Evolutionary conservation across 2,329 filamentous ascomycete genomes (phyloP), one percentile per base, ranked within the genome.

Genomic region (Talaromyces pinophilus): DNA sequence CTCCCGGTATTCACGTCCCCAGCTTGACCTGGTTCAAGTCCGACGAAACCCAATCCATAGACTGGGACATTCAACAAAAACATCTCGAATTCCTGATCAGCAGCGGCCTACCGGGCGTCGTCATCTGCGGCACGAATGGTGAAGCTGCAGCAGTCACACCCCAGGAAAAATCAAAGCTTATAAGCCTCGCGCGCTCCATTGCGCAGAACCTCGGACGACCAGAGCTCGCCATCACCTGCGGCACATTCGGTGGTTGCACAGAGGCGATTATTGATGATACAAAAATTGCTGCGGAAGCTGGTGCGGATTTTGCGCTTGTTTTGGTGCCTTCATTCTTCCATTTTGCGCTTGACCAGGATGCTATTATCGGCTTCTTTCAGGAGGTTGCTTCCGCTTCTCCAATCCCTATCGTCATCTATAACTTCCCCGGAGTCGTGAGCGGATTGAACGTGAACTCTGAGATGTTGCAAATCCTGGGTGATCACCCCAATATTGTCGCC

Each of bases 261-360:
- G 74, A 76, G 48, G 77, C 80, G 52, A 77, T 81, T 10, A 78
- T 83, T 76, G 82, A 87, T 68, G 82, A 88, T 65, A 92, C 88
- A 76, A 78, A 82, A 63, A 87, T 91, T 70, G 90, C 89, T 10
- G 85, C 85, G 72, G 81, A 84, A 54, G 84, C 86, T 61, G 91
- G 90, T 64, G 90, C 88, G 68, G 88, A 92, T 78, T 91, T 89
- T 73, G 90, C 89, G 10, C 83, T 93, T 60, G 85, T 92, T 15
- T 82, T 93, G 54, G 89, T 90, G 17, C 90, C 90, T 5, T 86
- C 86, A 42, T 92, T 92, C 79, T 92, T 92, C 79, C 85, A 87
- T 55, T 77, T 85, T n/a, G 81, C 91, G 33, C 88, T 91, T 76
- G 85, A 85, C 25, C 82, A 85, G 8, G 82, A 84, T 3, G 85